Evolutionary conservation across 441 rosid genomes (phyloP).

Genomic region (Syzygium malaccense): DNA sequence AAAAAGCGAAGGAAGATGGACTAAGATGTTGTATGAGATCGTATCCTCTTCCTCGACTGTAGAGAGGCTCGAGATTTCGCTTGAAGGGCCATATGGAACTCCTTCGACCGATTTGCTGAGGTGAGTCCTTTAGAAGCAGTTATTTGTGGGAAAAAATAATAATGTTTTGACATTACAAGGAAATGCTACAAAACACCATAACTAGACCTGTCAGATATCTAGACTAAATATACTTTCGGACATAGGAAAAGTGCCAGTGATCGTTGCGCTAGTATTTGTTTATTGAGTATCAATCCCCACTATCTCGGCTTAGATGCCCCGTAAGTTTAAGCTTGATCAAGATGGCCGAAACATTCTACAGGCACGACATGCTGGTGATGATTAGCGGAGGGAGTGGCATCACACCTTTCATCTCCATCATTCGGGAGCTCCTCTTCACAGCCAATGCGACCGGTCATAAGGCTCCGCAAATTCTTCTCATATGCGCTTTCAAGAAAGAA

Average conservation of each 20-base stretch:
- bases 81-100: slow-evolving; percentile 2
- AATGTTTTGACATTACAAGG: neutral
- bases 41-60: neutral
- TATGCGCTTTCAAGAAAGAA: slow-evolving; percentile 7
- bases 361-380: slow-evolving; percentile 11
- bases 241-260: neutral
- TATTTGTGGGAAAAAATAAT: neutral
- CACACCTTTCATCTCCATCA: slow-evolving; percentile 9
- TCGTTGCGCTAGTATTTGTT: neutral
- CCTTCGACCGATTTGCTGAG: neutral
- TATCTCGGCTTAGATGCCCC: neutral
- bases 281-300: neutral
- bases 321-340: neutral
- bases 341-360: neutral
- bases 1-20: neutral
- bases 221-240: neutral
- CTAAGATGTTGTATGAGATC: neutral
- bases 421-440: neutral
- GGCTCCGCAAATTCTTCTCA: slow-evolving; percentile 6
- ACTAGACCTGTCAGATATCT: neutral
- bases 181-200: neutral
- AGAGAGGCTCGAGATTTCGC: neutral
- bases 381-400: slow-evolving; percentile 12
- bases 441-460: neutral
- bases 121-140: neutral